Conservation (phyloP, 768 basidiomycete species). For the Suillus cothurnatus region DNA sequence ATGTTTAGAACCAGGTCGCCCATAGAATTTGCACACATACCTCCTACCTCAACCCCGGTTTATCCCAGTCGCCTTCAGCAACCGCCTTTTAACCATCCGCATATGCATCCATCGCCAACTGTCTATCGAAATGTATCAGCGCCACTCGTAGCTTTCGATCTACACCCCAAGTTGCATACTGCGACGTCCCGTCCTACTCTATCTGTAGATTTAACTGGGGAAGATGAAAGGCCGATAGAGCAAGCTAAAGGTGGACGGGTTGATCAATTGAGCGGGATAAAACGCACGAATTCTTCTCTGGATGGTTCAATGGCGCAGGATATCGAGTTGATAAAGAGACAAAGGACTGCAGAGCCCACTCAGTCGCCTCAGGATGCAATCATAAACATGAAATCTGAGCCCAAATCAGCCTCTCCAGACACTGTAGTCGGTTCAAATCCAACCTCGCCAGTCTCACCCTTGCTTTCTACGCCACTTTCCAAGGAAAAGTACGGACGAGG, state of each 20-base stretch:
- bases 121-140: slow-evolving; percentile 13
- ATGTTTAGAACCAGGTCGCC: background rate
- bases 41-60: background rate
- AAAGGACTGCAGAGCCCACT: background rate
- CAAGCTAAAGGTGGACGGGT: no score
- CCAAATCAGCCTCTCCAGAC: background rate
- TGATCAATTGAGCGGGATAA: background rate
- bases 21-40: background rate
- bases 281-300: slow-evolving; percentile 6
- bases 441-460: background rate
- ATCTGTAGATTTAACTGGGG: background rate
- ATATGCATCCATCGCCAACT: background rate
- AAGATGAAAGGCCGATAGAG: background rate
- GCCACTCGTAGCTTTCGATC: background rate
- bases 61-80: slow-evolving; percentile 1
- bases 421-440: background rate
- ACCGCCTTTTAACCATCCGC: background rate
- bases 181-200: background rate
- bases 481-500: slow-evolving; percentile 1
- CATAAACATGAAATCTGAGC: background rate
- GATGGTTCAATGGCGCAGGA: background rate
- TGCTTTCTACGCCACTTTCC: background rate
- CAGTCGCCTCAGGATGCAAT: background rate
- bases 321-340: background rate
- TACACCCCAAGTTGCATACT: background rate